Evolutionary conservation across 164 flowering plant genomes (phyloP).

Genomic region (Macadamia tetraphylla): DNA sequence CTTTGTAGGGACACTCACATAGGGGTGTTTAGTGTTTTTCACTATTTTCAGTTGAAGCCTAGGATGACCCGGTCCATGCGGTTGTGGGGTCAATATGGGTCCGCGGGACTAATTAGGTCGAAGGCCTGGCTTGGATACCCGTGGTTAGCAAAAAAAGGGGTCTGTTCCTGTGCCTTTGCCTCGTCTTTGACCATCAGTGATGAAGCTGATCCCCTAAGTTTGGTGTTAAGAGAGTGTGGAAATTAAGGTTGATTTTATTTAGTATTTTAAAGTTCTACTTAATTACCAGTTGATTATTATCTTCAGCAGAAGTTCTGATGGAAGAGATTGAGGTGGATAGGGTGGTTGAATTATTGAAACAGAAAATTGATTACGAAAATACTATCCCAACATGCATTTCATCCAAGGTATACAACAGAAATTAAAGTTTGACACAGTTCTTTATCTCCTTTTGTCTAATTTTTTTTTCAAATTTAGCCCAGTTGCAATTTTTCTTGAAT

Average conservation of each 20-base stretch:
- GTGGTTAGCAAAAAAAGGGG: constrained; percentile 15
- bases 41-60: no score
- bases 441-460: constrained; percentile 1
- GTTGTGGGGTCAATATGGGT: no score
- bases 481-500: background rate
- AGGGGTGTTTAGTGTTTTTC: no score
- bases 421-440: background rate
- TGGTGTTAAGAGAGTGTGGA: background rate
- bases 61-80: no score
- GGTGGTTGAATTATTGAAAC: constrained; percentile 45
- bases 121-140: constrained; percentile 12
- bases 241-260: background rate
- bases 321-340: constrained; percentile 60
- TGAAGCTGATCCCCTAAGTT: constrained; percentile 2
- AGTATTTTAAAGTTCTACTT: background rate
- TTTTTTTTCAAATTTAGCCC: background rate
- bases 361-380: constrained; percentile 28
- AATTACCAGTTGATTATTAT: constrained; percentile 5
- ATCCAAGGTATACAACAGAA: constrained; percentile 29
- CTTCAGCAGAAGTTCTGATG: constrained; percentile 29
- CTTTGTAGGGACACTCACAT: no score
- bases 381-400: constrained; percentile 50
- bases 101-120: constrained; percentile 18
- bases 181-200: background rate
- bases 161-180: constrained; percentile 6